phyloP scores from a whole-genome alignment of 2,329 filamentous ascomycete species.

The Xylariaceae sp. region DNA sequence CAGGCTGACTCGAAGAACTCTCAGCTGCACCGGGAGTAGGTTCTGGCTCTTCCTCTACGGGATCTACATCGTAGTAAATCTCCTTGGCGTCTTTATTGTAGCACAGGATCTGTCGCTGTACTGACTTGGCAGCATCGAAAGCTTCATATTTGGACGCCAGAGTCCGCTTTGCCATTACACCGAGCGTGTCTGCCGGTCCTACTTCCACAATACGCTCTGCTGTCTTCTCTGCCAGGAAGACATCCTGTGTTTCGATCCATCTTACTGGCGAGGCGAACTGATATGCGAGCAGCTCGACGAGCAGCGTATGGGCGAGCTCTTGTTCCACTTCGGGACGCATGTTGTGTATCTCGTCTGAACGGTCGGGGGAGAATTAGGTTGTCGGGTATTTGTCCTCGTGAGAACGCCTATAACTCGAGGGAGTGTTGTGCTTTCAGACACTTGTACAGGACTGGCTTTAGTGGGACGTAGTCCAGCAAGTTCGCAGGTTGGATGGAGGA shows the following conservation, averaged over 20 bases:
- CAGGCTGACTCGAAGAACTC: constrained; percentile 34
- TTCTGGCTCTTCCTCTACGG: constrained; percentile 82
- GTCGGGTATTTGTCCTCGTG: no score
- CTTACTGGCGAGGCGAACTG: constrained; percentile 97
- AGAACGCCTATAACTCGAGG: no score
- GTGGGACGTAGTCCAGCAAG: no score
- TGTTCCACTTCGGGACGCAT: constrained; percentile 99
- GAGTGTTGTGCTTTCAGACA: no score
- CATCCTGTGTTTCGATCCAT: constrained; percentile 99
- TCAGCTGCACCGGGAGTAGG: constrained; percentile 45
- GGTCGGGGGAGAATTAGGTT: constrained; percentile 3
- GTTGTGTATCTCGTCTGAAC: constrained; percentile 33
- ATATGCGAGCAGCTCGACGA: constrained; percentile 97
- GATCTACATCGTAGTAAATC: constrained; percentile 98
- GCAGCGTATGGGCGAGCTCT: constrained; percentile 95
- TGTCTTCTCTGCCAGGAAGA: constrained; percentile 91
- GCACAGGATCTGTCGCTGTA: constrained; percentile 95
- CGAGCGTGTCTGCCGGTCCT: constrained; percentile 91
- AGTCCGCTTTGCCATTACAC: constrained; percentile 95
- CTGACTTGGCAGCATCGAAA: constrained; percentile 92
- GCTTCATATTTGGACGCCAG: constrained; percentile 96
- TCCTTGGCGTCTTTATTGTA: constrained; percentile 99
- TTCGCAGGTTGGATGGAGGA: no score
- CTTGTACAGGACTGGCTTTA: no score
- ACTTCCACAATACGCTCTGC: constrained; percentile 98